These are phyloP conservation scores for Rhodosorus marinus DNA, from an alignment of 23 red algal species.

Conservation along the genomic window DNA sequence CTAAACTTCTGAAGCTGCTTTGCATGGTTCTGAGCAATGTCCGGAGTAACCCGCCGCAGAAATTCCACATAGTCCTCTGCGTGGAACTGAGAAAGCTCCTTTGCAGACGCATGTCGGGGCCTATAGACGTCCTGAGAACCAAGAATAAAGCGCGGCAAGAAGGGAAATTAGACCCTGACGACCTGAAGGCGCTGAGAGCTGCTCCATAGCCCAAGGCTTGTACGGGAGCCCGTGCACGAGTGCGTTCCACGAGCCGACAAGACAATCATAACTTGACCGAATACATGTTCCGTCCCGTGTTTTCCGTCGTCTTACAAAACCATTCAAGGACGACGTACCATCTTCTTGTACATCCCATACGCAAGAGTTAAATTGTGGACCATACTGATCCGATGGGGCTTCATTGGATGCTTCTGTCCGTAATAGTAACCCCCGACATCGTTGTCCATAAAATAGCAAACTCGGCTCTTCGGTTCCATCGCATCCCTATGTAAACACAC, in stretches of 20 bases:
- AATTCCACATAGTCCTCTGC: constrained; percentile 84
- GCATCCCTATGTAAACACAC: not conserved
- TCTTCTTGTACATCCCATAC: constrained; percentile 90
- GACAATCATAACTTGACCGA: not conserved
- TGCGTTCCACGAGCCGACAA: too few species aligned
- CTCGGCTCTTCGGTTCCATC: constrained; percentile 25
- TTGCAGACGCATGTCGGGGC: constrained; percentile 50
- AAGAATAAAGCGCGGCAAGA: too few species aligned
- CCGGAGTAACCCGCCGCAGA: constrained; percentile 54
- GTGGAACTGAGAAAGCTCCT: constrained; percentile 85
- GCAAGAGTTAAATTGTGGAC: constrained; percentile 73
- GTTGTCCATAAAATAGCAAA: constrained; percentile 88
- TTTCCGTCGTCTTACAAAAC: not conserved
- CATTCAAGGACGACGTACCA: not conserved
- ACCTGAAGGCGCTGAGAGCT: too few species aligned
- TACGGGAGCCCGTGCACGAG: too few species aligned
- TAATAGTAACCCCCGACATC: constrained; percentile 97
- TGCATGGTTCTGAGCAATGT: constrained; percentile 60
- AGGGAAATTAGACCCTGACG: too few species aligned
- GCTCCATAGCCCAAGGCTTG: too few species aligned
- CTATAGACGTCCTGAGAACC: constrained; percentile 92
- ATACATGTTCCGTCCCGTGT: not conserved
- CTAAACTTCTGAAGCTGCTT: constrained; percentile 67
- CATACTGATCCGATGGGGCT: constrained; percentile 83
- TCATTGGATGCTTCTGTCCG: constrained; percentile 94